A percentile compares a stretch with the other conserved stretches of the same genome.
Conservation (phyloP, 1,139 yeast species). For the Lizanozyma gosingica region DNA sequence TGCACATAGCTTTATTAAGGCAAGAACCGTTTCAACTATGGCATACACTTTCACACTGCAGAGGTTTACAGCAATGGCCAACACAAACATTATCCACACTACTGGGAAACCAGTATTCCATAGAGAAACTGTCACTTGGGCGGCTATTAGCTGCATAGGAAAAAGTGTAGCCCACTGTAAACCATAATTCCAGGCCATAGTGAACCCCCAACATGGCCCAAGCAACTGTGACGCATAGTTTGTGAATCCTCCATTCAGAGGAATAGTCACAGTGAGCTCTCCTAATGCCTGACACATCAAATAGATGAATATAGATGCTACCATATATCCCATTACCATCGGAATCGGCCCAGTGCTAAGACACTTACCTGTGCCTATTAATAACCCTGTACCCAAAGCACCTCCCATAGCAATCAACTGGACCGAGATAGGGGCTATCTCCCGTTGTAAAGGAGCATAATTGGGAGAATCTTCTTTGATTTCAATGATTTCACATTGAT, state of each 20-base stretch:
- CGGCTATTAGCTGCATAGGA: slow-evolving; percentile 17
- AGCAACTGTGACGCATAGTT: slow-evolving; percentile 14
- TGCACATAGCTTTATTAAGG: slow-evolving; percentile 12
- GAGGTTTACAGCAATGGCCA: slow-evolving; percentile 13
- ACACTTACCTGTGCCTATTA: slow-evolving; percentile 8
- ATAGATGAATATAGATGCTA: slow-evolving; percentile 14
- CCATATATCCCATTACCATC: slow-evolving; percentile 3
- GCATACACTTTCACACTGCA: slow-evolving; percentile 17
- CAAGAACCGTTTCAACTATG: slow-evolving; percentile 12
- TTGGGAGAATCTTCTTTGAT: too few relatives aligned
- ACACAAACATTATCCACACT: slow-evolving; percentile 11
- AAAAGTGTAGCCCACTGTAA: slow-evolving; percentile 16
- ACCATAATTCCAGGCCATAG: slow-evolving; percentile 19
- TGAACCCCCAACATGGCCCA: slow-evolving; percentile 17
- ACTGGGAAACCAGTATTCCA: slow-evolving; percentile 14
- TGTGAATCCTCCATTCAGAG: slow-evolving; percentile 15
- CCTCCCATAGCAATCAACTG: slow-evolving; percentile 20
- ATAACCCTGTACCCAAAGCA: slow-evolving; percentile 10
- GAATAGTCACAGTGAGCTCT: slow-evolving; percentile 16
- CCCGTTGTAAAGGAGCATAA: slow-evolving; percentile 5
- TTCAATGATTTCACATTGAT: too few relatives aligned
- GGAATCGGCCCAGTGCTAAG: slow-evolving; percentile 7
- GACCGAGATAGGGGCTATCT: slow-evolving; percentile 9
- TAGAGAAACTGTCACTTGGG: slow-evolving; percentile 14
- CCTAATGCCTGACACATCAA: slow-evolving; percentile 17